Evolutionary conservation across 768 basidiomycete genomes (phyloP).

Genomic region (Obba rivulosa): DNA sequence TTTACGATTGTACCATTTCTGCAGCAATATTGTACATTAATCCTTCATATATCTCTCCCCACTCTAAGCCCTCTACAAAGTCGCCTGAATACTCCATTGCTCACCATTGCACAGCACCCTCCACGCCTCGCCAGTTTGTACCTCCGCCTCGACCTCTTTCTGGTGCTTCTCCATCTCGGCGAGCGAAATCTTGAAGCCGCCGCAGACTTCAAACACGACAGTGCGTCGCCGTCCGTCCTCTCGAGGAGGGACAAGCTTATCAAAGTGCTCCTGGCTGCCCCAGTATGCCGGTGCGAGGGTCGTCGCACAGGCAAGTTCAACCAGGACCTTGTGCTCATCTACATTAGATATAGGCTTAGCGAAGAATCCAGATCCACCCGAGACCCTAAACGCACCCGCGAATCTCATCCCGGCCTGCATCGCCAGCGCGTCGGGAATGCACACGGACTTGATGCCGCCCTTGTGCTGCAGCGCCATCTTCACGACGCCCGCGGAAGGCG

Average conservation of each 20-base stretch:
- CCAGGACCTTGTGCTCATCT: constrained; percentile 75
- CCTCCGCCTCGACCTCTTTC: constrained; percentile 31
- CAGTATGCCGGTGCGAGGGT: constrained; percentile 62
- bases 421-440: constrained; percentile 60
- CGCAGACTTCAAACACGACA: constrained; percentile 66
- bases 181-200: constrained; percentile 64
- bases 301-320: constrained; percentile 71
- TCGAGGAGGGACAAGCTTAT: constrained; percentile 39
- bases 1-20: background rate
- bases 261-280: constrained; percentile 43
- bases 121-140: constrained; percentile 20
- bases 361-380: background rate
- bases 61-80: too few relatives aligned
- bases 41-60: too few relatives aligned
- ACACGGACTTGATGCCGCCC: constrained; percentile 54
- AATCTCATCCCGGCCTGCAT: constrained; percentile 57
- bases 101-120: constrained; percentile 13
- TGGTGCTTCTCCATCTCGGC: constrained; percentile 47
- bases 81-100: background rate
- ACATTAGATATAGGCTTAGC: background rate
- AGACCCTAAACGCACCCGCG: constrained; percentile 40
- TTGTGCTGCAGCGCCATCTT: constrained; percentile 57
- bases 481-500: constrained; percentile 55
- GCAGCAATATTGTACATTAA: background rate
- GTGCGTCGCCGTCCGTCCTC: constrained; percentile 24